A percentile compares a stretch with the other conserved stretches of the same genome.
These are phyloP conservation scores for Bromus sterilis DNA, from an alignment of 176 grass and related monocot species.

Conservation along the genomic window DNA sequence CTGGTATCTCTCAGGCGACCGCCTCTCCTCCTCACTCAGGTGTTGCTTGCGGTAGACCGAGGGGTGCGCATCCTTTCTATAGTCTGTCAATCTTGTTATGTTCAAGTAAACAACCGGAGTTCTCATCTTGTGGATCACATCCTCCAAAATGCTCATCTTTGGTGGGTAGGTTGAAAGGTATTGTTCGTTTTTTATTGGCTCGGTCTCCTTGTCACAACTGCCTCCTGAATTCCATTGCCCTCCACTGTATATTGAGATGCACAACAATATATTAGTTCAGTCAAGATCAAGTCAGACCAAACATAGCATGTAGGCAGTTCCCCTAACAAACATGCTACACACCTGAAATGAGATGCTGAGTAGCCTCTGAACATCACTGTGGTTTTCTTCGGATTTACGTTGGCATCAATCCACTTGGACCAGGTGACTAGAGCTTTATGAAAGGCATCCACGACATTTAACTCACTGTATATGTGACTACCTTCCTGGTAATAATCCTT, in stretches of 20 bases:
- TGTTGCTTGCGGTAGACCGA: constrained; percentile 69
- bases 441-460: constrained; percentile 78
- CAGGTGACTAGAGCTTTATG: constrained; percentile 84
- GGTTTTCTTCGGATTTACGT: constrained; percentile 66
- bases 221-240: constrained; percentile 99
- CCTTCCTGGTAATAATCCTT: constrained; percentile 99
- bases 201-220: constrained; percentile 68
- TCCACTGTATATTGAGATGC: constrained; percentile 48
- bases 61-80: constrained; percentile 88
- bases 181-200: constrained; percentile 66
- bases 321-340: background rate
- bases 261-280: constrained; percentile 5
- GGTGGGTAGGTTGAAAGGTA: constrained; percentile 73
- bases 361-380: constrained; percentile 83
- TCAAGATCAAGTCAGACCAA: background rate
- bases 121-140: constrained; percentile 75
- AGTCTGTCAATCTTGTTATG: constrained; percentile 89
- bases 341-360: constrained; percentile 91
- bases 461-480: constrained; percentile 51
- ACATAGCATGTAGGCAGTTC: background rate
- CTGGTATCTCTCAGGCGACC: constrained; percentile 50
- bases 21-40: constrained; percentile 50
- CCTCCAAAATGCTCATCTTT: constrained; percentile 54
- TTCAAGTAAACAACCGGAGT: constrained; percentile 77
- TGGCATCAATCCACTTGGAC: constrained; percentile 85